Evolutionary conservation across 148 eudicot species (phyloP).

Genomic region (Cornus florida): DNA sequence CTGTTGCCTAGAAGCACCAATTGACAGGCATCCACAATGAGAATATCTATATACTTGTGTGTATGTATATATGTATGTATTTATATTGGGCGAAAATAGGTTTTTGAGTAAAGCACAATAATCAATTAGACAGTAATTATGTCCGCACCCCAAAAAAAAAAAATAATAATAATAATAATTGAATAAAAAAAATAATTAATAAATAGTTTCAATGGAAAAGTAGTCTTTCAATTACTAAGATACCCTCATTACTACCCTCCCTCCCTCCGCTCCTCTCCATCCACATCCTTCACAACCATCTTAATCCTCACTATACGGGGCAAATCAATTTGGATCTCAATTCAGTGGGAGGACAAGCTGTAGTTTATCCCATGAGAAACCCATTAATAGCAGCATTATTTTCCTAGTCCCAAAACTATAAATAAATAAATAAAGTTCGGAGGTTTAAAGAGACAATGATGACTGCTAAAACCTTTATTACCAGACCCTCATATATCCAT

Average conservation of each 20-base stretch:
- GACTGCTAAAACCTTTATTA: neutral
- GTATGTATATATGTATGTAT: too few relatives aligned
- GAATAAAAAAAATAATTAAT: too few relatives aligned
- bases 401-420: neutral
- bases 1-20: slow-evolving; percentile 66
- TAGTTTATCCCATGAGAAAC: neutral
- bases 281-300: neutral
- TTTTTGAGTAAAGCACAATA: neutral
- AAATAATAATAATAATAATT: too few relatives aligned
- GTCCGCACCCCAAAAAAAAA: neutral
- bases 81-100: neutral
- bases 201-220: neutral
- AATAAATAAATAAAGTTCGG: neutral
- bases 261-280: too few relatives aligned
- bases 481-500: neutral
- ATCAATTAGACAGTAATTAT: too few relatives aligned
- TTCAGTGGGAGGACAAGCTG: neutral
- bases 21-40: slow-evolving; percentile 3
- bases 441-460: neutral
- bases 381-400: neutral
- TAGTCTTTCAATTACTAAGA: neutral
- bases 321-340: too few relatives aligned
- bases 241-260: neutral
- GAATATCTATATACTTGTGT: neutral
- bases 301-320: too few relatives aligned